Conservation (phyloP, 352 stramenopile species). For the Pythium rishiriense region DNA sequence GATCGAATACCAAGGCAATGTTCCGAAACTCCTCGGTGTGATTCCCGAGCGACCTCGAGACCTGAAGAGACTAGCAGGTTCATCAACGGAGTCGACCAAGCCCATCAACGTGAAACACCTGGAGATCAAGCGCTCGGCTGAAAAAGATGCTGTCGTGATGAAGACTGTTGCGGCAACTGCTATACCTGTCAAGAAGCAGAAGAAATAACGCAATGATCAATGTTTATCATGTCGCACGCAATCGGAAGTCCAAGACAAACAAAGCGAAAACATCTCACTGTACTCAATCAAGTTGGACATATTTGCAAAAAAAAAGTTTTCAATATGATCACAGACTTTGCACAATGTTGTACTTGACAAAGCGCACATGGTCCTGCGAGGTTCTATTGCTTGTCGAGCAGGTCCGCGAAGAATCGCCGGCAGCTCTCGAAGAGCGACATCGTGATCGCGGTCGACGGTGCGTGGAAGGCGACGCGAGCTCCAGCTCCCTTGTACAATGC, state of each 20-base stretch:
- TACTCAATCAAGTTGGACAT: too few species aligned
- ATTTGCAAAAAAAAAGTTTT: too few species aligned
- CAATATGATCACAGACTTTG: too few species aligned
- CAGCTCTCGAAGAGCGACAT: conserved; percentile 97
- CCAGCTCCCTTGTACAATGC: conserved; percentile 95
- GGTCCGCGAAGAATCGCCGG: conserved; percentile 49
- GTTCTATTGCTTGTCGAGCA: conserved; percentile 23
- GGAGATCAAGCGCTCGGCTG: conserved; percentile 9
- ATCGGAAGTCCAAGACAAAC: background rate
- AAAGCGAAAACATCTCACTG: background rate
- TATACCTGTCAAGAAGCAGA: conserved; percentile 17
- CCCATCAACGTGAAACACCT: conserved; percentile 18
- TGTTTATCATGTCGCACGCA: background rate
- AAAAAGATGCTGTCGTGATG: conserved; percentile 22
- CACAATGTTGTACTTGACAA: too few species aligned
- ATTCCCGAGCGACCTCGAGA: conserved; percentile 31
- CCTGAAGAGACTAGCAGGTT: conserved; percentile 9
- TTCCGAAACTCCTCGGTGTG: conserved; percentile 52
- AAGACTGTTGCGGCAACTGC: conserved; percentile 5
- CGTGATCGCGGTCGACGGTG: conserved; percentile 95
- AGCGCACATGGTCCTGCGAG: background rate
- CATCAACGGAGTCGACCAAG: background rate
- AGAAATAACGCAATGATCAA: conserved; percentile 1
- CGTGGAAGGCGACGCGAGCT: conserved; percentile 94
- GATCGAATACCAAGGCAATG: conserved; percentile 53